Base-by-base conservation (phyloP, 306 rosid species). In the Argentina anserina region DNA sequence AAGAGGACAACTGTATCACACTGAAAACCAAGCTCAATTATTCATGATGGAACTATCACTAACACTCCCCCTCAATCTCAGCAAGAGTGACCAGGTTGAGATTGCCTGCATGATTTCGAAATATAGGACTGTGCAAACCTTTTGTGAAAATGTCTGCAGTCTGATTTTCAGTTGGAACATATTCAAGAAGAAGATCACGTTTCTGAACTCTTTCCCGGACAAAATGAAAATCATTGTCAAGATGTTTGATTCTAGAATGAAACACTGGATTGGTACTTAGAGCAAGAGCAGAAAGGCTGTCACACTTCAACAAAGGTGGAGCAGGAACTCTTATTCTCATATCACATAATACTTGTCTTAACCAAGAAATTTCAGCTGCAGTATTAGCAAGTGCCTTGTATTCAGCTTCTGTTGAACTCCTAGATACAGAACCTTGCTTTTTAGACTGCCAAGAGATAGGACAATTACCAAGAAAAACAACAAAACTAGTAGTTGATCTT, bases 101-200 rank as follows among this genome's bases (percentile, higher is more conserved):
- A 63, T 63, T 63, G 14, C 3, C 0, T 36, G 18, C 7, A 9
- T 36, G 46, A 4, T 9, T 1, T 1, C 3, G 4, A 1, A 63
- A 63, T 0, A 37, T 0, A 3, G 20, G 46, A 20, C 4, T 3
- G 4, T 37, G 68, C 0, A 37, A 7, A 0, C 46, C 9, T 9
- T 37, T 9, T 10, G 5, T 63, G 8, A 63, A 11, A 0, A 63
- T 6, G n/a, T 63, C 17, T 18, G 18, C 0, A 2, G 28, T 20
- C 2, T 63, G 26, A 1, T 20, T 0, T 0, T 63, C 15, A 1
- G 9, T 37, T 3, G 25, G 68, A 0, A 63, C 6, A 12, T 63
- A 36, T 0, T 63, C 10, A 0, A 63, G 45, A 2, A n/a, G 0
- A 18, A 37, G 3, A 10, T 63, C 68, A 0, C 7, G 0, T 0